phyloP scores from a whole-genome alignment of 2,329 filamentous ascomycete genomes.

The Dothistroma septosporum region DNA sequence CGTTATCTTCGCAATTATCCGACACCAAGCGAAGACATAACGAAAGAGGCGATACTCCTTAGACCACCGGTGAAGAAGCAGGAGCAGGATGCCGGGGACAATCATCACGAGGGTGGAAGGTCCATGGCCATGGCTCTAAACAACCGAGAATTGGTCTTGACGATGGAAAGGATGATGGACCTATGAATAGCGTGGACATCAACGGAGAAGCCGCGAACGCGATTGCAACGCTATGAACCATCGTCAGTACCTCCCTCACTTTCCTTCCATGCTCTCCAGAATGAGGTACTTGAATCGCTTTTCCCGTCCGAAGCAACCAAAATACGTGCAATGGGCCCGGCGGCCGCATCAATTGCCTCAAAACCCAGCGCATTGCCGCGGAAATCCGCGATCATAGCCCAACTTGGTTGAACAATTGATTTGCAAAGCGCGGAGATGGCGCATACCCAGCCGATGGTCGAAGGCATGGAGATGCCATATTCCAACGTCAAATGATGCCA shows the following conservation, averaged over 20 bases:
- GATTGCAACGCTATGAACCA: not conserved
- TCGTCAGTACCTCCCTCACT: no score
- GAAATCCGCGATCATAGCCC: constrained; percentile 1
- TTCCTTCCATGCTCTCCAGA: no score
- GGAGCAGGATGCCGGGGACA: not conserved
- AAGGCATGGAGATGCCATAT: constrained; percentile 13
- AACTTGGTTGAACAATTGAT: constrained; percentile 14
- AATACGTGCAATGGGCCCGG: not conserved
- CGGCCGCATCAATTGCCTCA: constrained; percentile 11
- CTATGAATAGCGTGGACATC: not conserved
- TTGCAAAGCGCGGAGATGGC: constrained; percentile 8
- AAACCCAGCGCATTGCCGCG: constrained; percentile 11
- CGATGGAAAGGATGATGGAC: not conserved
- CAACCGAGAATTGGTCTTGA: not conserved
- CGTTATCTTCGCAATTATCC: no score
- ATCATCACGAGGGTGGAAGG: not conserved
- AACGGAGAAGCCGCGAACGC: not conserved
- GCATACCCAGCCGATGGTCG: constrained; percentile 8
- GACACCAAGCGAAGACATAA: not conserved
- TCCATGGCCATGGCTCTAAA: not conserved
- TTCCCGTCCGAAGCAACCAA: constrained; percentile 13
- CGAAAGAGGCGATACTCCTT: not conserved
- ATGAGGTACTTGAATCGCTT: not conserved
- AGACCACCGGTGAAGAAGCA: not conserved
- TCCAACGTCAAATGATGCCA: constrained; percentile 17